A percentile compares a stretch with the other conserved stretches of the same genome.
phyloP scores from a whole-genome alignment of 495 filamentous ascomycete genomes.

The Aspergillus homomorphus region DNA sequence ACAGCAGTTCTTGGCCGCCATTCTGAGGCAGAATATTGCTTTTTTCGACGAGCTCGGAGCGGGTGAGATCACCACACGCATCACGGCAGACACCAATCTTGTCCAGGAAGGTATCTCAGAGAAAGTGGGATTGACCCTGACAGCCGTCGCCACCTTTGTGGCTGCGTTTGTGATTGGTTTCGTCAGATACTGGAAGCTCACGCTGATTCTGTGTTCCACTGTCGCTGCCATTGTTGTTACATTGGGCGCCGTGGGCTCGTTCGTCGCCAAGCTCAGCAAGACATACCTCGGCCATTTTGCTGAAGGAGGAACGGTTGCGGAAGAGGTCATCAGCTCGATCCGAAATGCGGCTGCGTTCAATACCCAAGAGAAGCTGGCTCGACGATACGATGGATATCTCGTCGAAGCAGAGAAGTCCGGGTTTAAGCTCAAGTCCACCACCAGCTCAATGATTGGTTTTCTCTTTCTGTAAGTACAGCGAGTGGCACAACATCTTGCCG shows the following conservation, averaged over 20 bases:
- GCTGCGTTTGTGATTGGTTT: constrained; percentile 53
- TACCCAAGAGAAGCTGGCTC: constrained; percentile 37
- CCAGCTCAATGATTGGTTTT: too few relatives aligned
- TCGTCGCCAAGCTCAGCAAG: constrained; percentile 43
- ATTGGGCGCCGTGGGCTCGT: constrained; percentile 22
- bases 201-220: constrained; percentile 40
- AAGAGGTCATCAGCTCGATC: constrained; percentile 47
- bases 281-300: constrained; percentile 33
- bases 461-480: too few relatives aligned
- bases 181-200: constrained; percentile 46
- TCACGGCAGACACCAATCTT: constrained; percentile 60
- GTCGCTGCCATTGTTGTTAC: constrained; percentile 38
- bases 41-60: constrained; percentile 31
- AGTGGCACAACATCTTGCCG: too few relatives aligned
- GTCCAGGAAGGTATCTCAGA: constrained; percentile 67
- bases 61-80: constrained; percentile 48
- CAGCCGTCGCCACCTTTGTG: constrained; percentile 46
- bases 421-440: constrained; percentile 30
- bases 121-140: constrained; percentile 47
- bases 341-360: constrained; percentile 53
- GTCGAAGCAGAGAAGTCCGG: constrained; percentile 54
- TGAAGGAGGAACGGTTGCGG: constrained; percentile 43
- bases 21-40: constrained; percentile 34
- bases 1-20: constrained; percentile 27
- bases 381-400: constrained; percentile 37